phyloP scores from a whole-genome alignment of 148 eudicot genomes.

The Vaccinium darrowii region DNA sequence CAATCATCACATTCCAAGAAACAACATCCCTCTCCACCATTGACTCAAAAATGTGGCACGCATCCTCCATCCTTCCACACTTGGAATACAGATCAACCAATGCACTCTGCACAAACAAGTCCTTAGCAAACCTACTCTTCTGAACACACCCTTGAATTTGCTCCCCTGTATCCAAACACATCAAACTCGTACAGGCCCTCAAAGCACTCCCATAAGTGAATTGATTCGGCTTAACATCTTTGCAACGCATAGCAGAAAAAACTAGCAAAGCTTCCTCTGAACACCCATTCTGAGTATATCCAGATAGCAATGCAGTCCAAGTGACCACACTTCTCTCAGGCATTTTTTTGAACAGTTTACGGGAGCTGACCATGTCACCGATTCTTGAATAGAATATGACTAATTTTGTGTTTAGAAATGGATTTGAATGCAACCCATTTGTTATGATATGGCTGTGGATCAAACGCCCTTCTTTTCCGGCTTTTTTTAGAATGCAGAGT shows the following conservation, averaged over 20 bases:
- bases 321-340: slow-evolving; percentile 20
- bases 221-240: slow-evolving; percentile 19
- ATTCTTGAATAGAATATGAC: slow-evolving; percentile 17
- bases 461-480: slow-evolving; percentile 18
- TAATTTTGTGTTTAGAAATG: slow-evolving; percentile 12
- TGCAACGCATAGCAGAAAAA: slow-evolving; percentile 17
- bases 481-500: slow-evolving; percentile 10
- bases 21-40: slow-evolving; percentile 23
- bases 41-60: slow-evolving; percentile 14
- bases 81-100: slow-evolving; percentile 25
- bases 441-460: slow-evolving; percentile 16
- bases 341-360: slow-evolving; percentile 25
- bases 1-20: slow-evolving; percentile 25
- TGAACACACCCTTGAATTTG: slow-evolving; percentile 21
- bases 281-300: slow-evolving; percentile 23
- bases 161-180: slow-evolving; percentile 19
- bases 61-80: slow-evolving; percentile 21
- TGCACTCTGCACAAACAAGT: slow-evolving; percentile 27
- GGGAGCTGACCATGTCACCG: slow-evolving; percentile 15
- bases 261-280: slow-evolving; percentile 19
- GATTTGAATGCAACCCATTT: slow-evolving; percentile 15
- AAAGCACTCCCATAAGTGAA: slow-evolving; percentile 24
- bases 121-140: slow-evolving; percentile 16
- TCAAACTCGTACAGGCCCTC: slow-evolving; percentile 19
- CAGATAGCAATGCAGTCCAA: slow-evolving; percentile 23